A percentile compares a stretch with the other conserved stretches of the same genome.
These are phyloP conservation scores for Vigna hirtella DNA, from an alignment of 306 rosid genomes.

Conservation along the genomic window DNA sequence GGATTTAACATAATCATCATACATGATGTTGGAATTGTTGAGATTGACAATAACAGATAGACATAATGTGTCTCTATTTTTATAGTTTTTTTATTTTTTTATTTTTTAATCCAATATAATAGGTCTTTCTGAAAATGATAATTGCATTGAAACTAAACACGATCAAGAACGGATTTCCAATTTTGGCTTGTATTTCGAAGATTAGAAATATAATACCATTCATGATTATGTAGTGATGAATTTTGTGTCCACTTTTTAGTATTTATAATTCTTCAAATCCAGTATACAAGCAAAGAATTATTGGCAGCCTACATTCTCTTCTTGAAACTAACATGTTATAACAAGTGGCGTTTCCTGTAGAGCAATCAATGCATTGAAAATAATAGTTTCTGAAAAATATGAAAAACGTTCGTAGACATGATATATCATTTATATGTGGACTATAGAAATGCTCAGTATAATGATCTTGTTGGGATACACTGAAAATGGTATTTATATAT, in stretches of 20 bases:
- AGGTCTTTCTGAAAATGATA: neutral
- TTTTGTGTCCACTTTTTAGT: constrained; percentile 1
- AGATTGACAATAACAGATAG: too few relatives aligned
- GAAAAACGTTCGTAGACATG: too few relatives aligned
- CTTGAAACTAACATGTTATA: constrained; percentile 13
- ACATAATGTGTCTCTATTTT: too few relatives aligned
- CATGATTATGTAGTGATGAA: neutral
- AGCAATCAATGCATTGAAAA: too few relatives aligned
- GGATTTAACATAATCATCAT: too few relatives aligned
- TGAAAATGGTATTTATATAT: too few relatives aligned
- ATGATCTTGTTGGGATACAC: too few relatives aligned
- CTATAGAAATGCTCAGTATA: too few relatives aligned
- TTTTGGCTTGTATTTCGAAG: neutral
- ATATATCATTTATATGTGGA: too few relatives aligned
- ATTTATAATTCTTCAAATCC: neutral
- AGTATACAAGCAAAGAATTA: neutral
- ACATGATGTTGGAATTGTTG: too few relatives aligned
- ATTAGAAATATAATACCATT: neutral
- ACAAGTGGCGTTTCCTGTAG: too few relatives aligned
- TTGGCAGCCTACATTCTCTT: neutral
- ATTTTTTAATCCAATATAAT: neutral
- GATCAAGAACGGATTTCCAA: neutral
- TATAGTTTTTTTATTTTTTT: neutral
- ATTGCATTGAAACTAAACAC: neutral
- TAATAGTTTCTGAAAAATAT: too few relatives aligned